Percentiles rank a stretch among this genome's conserved stretches.
Conservation (phyloP, 2,329 filamentous ascomycete genomes). For the Fusarium oxysporum region DNA sequence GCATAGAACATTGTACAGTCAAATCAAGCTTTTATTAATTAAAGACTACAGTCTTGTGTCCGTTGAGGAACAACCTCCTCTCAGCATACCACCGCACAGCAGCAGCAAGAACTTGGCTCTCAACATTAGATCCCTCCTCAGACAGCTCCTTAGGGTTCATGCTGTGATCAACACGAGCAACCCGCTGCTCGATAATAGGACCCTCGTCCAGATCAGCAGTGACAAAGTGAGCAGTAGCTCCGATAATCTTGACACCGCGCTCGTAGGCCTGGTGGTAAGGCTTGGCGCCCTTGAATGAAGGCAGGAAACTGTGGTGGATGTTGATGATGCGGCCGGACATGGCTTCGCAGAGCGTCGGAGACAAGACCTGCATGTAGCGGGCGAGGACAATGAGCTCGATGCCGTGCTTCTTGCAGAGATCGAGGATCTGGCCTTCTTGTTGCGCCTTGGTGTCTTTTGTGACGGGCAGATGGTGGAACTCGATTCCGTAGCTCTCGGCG, state of each 20-base stretch:
- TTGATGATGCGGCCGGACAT: constrained; percentile 93
- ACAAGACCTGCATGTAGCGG: constrained; percentile 89
- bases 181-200: constrained; percentile 88
- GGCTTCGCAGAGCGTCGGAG: constrained; percentile 76
- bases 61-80: constrained; percentile 81
- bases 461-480: constrained; percentile 84
- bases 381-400: constrained; percentile 85
- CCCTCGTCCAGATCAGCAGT: constrained; percentile 88
- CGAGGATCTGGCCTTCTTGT: constrained; percentile 78
- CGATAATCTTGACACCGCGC: constrained; percentile 88
- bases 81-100: constrained; percentile 89
- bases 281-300: constrained; percentile 88
- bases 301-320: constrained; percentile 90
- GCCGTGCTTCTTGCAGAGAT: constrained; percentile 74
- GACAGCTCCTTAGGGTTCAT: constrained; percentile 81
- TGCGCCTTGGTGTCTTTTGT: constrained; percentile 80
- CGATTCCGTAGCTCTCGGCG: constrained; percentile 78
- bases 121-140: constrained; percentile 84
- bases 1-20: background rate
- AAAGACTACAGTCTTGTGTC: constrained; percentile 84
- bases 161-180: constrained; percentile 80
- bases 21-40: constrained; percentile 44
- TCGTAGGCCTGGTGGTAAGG: constrained; percentile 91
- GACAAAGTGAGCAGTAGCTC: constrained; percentile 87
- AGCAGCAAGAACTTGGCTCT: constrained; percentile 83